These are phyloP conservation scores for Eucalyptus regnans DNA, from an alignment of 345 rosid genomes.

Conservation along the genomic window DNA sequence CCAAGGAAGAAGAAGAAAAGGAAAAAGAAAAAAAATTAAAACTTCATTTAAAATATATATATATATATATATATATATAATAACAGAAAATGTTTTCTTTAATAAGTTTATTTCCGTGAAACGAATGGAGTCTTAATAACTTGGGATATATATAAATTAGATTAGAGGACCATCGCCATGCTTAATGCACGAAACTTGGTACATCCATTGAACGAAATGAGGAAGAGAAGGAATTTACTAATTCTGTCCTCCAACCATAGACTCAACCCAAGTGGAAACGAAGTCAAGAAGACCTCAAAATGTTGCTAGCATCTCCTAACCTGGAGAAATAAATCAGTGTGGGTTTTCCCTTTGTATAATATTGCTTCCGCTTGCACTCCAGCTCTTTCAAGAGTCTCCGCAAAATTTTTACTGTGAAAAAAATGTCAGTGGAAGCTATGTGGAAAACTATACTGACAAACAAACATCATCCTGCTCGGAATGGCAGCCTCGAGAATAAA, in stretches of 20 bases:
- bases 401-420: constrained; percentile 60
- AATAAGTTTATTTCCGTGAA: no score
- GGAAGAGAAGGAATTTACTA: background rate
- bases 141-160: background rate
- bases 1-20: no score
- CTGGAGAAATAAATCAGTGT: constrained; percentile 96
- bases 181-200: background rate
- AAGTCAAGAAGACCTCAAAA: background rate
- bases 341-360: constrained; percentile 81
- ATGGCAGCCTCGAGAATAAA: background rate
- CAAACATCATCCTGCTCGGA: background rate
- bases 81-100: no score
- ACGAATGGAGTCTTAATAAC: background rate
- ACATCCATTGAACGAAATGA: background rate
- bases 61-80: no score
- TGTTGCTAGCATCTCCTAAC: constrained; percentile 10
- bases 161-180: background rate
- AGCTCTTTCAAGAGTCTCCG: constrained; percentile 54
- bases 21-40: no score
- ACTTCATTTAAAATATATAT: no score
- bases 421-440: background rate
- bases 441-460: background rate
- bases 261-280: background rate
- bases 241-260: background rate
- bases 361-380: constrained; percentile 72